Conservation (phyloP, 2,329 filamentous ascomycete genomes). For the Emericellopsis cladophorae region DNA sequence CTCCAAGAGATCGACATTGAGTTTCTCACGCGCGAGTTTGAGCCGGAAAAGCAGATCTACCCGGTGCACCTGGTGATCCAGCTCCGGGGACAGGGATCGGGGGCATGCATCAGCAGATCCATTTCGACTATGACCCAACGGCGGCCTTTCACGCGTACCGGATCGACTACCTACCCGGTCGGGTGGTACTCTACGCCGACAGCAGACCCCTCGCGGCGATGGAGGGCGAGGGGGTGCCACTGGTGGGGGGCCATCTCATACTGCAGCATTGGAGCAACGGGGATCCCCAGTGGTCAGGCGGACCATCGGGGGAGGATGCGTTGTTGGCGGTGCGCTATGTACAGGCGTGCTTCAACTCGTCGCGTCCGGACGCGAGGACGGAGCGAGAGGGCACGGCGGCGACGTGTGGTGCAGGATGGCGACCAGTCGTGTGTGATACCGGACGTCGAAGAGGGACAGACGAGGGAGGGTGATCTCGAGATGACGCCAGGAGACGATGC, state of each 20-base stretch:
- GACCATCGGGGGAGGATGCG: constrained; percentile 52
- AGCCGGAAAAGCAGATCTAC: constrained; percentile 32
- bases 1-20: constrained; percentile 75
- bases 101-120: constrained; percentile 40
- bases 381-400: no score
- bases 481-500: background rate
- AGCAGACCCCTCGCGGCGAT: constrained; percentile 42
- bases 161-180: constrained; percentile 55
- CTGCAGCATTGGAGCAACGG: constrained; percentile 73
- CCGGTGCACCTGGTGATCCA: constrained; percentile 68
- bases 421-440: constrained; percentile 9
- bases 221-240: constrained; percentile 43
- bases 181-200: constrained; percentile 60
- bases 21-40: constrained; percentile 57
- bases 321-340: constrained; percentile 54
- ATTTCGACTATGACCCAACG: constrained; percentile 55
- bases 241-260: constrained; percentile 49
- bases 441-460: constrained; percentile 1
- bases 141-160: constrained; percentile 63
- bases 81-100: constrained; percentile 51
- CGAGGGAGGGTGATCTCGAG: background rate
- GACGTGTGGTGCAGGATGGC: no score
- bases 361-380: constrained; percentile 14
- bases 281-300: constrained; percentile 56
- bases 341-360: constrained; percentile 72